Evolutionary conservation across 2,329 filamentous ascomycete species (phyloP).

Genomic region (Sporothrix curviconia): DNA sequence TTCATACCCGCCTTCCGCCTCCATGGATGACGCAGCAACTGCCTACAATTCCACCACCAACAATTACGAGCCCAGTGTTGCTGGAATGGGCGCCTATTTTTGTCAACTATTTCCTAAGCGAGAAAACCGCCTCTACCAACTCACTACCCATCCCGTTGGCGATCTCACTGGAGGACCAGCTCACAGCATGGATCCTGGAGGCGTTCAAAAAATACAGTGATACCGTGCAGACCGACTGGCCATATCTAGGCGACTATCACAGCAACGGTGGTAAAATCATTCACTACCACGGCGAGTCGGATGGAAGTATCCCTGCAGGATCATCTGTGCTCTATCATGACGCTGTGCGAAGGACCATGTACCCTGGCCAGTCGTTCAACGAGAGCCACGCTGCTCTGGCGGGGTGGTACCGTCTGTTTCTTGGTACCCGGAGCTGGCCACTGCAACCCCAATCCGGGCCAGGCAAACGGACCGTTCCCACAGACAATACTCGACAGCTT

Average conservation of each 20-base stretch:
- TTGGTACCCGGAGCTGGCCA: slow-evolving; percentile 47
- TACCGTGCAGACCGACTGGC: slow-evolving; percentile 37
- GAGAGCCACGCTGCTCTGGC: slow-evolving; percentile 36
- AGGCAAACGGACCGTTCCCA: slow-evolving; percentile 37
- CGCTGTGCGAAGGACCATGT: slow-evolving; percentile 44
- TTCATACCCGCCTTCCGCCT: slow-evolving; percentile 26
- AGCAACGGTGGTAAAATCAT: slow-evolving; percentile 43
- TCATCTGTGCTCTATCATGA: slow-evolving; percentile 37
- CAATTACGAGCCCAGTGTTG: slow-evolving; percentile 21
- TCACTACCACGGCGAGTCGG: slow-evolving; percentile 47
- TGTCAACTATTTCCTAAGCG: slow-evolving; percentile 27
- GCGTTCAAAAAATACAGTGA: slow-evolving; percentile 43
- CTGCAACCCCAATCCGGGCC: slow-evolving; percentile 36
- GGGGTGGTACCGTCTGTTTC: slow-evolving; percentile 24
- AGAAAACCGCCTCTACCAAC: slow-evolving; percentile 23
- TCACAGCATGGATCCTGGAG: slow-evolving; percentile 41
- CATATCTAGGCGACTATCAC: slow-evolving; percentile 40
- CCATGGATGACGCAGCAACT: slow-evolving; percentile 30
- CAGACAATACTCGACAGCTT: slow-evolving; percentile 18
- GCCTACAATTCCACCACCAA: slow-evolving; percentile 26
- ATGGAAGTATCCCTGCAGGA: slow-evolving; percentile 39
- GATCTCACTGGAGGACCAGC: slow-evolving; percentile 46
- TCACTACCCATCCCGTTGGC: slow-evolving; percentile 25
- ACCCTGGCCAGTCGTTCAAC: slow-evolving; percentile 14
- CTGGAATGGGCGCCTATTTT: slow-evolving; percentile 26